These are phyloP conservation scores for Dissophora ornata DNA, from an alignment of 192 early-diverging fungal species.

Conservation along the genomic window DNA sequence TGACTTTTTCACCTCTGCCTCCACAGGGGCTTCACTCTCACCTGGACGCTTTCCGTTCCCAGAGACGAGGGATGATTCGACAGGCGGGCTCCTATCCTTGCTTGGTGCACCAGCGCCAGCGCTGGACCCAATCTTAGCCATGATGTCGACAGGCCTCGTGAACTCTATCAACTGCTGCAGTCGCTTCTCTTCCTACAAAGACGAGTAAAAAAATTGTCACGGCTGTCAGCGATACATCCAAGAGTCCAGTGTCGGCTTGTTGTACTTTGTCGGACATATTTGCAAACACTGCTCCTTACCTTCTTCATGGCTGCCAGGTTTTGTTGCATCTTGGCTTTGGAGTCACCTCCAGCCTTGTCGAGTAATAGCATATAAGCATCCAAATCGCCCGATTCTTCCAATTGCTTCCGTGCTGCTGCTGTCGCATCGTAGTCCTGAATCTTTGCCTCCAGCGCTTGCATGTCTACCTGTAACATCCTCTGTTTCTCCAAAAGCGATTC, in stretches of 20 bases:
- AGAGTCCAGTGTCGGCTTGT: too few species aligned
- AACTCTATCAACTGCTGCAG: constrained; percentile 57
- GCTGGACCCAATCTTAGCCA: constrained; percentile 35
- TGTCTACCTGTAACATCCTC: constrained; percentile 42
- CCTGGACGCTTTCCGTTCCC: constrained; percentile 2
- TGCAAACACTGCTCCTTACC: too few species aligned
- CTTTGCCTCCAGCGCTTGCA: constrained; percentile 45
- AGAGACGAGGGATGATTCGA: background rate
- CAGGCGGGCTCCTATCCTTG: background rate
- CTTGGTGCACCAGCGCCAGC: background rate
- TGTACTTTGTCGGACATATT: too few species aligned
- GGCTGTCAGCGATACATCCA: too few species aligned
- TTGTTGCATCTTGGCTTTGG: constrained; percentile 53
- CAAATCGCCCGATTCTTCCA: constrained; percentile 65
- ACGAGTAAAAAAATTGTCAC: too few species aligned
- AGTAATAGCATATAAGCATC: constrained; percentile 75
- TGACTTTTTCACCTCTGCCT: constrained; percentile 10
- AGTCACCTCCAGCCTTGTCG: constrained; percentile 54
- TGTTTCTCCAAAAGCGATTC: constrained; percentile 69
- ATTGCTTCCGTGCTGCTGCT: constrained; percentile 3
- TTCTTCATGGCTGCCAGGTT: constrained; percentile 59
- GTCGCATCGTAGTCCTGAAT: constrained; percentile 43
- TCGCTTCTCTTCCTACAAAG: constrained; percentile 54
- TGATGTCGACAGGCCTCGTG: constrained; percentile 59
- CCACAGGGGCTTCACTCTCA: background rate